Evolutionary conservation across 2,329 filamentous ascomycete species (phyloP).

Genomic region (Gaeumannomyces sp.): DNA sequence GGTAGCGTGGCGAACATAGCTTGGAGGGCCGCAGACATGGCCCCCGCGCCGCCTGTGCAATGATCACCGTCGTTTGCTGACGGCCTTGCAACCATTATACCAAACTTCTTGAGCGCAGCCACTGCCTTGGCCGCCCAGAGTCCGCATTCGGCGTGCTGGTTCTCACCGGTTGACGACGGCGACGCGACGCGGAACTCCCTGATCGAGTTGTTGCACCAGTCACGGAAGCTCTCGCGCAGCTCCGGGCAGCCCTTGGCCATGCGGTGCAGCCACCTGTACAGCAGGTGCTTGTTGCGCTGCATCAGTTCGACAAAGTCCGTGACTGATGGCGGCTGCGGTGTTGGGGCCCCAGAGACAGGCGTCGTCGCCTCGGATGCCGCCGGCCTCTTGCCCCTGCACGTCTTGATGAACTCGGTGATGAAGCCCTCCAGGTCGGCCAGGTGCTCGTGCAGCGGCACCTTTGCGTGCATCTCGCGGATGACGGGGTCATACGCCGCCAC

Average conservation of each 20-base stretch:
- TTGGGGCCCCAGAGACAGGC: constrained; percentile 23
- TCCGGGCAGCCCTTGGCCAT: constrained; percentile 62
- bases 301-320: constrained; percentile 67
- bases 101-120: not conserved
- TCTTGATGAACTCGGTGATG: constrained; percentile 63
- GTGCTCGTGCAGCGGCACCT: constrained; percentile 64
- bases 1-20: constrained; percentile 42
- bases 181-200: constrained; percentile 42
- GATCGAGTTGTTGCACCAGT: constrained; percentile 53
- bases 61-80: not conserved
- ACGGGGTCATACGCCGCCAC: constrained; percentile 68
- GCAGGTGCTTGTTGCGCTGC: constrained; percentile 53
- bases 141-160: constrained; percentile 10
- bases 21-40: constrained; percentile 34
- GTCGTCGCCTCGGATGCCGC: constrained; percentile 13
- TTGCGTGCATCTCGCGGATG: constrained; percentile 64
- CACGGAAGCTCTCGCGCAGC: constrained; percentile 52
- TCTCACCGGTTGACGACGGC: constrained; percentile 13
- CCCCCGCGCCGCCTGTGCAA: constrained; percentile 26
- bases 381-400: constrained; percentile 39
- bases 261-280: constrained; percentile 67
- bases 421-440: constrained; percentile 62
- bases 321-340: constrained; percentile 47
- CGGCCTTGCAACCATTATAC: not conserved
- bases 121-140: not conserved